phyloP scores from a whole-genome alignment of 2,329 filamentous ascomycete species.

The Colletotrichum sp. region DNA sequence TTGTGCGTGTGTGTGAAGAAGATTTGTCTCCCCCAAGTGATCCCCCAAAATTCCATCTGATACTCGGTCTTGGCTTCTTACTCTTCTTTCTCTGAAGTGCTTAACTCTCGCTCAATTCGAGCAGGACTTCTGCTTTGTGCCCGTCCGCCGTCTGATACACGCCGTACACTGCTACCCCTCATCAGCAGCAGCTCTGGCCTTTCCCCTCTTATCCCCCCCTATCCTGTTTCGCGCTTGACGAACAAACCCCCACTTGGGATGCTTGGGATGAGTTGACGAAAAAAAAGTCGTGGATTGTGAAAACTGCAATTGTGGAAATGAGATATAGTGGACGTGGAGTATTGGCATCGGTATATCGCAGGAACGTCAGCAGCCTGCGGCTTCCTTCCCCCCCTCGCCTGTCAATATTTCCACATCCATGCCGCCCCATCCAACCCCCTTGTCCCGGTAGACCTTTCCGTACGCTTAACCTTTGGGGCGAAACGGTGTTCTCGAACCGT shows the following conservation, averaged over 20 bases:
- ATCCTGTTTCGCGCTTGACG: slow-evolving; percentile 3
- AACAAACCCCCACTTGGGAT: slow-evolving; percentile 3
- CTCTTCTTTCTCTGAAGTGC: background rate
- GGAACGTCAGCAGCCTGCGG: background rate
- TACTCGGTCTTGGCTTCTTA: background rate
- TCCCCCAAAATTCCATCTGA: background rate
- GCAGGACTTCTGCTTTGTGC: background rate
- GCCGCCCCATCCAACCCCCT: slow-evolving; percentile 4
- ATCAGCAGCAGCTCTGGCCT: background rate
- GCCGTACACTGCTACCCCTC: background rate
- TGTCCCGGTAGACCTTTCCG: slow-evolving; percentile 7
- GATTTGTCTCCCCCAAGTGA: background rate
- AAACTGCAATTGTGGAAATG: background rate
- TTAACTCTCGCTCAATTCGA: background rate
- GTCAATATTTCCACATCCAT: background rate
- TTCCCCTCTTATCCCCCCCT: background rate
- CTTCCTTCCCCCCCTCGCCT: background rate
- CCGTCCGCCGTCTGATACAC: background rate
- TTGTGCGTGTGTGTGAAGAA: background rate
- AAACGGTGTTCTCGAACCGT: slow-evolving; percentile 13
- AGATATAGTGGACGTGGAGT: background rate
- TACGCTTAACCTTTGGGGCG: slow-evolving; percentile 12
- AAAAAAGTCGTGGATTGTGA: background rate
- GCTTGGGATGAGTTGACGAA: background rate
- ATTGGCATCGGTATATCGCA: background rate